These are phyloP conservation scores for Bremia lactucae DNA, from an alignment of 352 stramenopile species.

Conservation along the genomic window DNA sequence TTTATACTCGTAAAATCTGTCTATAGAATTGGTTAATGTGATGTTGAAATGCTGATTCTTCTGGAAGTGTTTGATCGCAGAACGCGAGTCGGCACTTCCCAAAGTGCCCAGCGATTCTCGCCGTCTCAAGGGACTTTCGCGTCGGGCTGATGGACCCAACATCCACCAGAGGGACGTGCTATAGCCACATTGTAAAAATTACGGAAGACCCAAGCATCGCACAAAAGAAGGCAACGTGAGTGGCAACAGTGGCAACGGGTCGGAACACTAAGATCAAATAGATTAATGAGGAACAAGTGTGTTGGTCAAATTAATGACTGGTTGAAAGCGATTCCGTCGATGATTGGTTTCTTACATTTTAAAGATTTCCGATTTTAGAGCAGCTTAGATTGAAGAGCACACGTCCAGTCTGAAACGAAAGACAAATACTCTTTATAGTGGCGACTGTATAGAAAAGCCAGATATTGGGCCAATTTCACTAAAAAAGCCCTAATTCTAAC, in stretches of 20 bases:
- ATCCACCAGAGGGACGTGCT: conserved; percentile 55
- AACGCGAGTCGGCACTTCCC: conserved; percentile 38
- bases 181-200: conserved; percentile 37
- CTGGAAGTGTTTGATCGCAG: conserved; percentile 38
- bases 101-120: conserved; percentile 76
- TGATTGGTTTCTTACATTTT: too few species aligned
- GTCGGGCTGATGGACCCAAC: conserved; percentile 73
- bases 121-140: conserved; percentile 49
- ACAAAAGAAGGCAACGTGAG: conserved; percentile 42
- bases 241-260: conserved; percentile 56
- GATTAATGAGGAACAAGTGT: too few species aligned
- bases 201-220: conserved; percentile 57
- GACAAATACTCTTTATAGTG: too few species aligned
- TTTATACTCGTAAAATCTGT: conserved; percentile 1
- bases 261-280: too few species aligned
- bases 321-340: too few species aligned
- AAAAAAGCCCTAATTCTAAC: too few species aligned
- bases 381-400: too few species aligned
- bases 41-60: conserved; percentile 83
- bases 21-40: conserved; percentile 3
- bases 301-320: too few species aligned
- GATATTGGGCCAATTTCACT: too few species aligned
- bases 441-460: too few species aligned
- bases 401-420: too few species aligned
- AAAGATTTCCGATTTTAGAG: too few species aligned